phyloP scores from a whole-genome alignment of 2,329 filamentous ascomycete genomes.

The Cladorrhinum sp. region DNA sequence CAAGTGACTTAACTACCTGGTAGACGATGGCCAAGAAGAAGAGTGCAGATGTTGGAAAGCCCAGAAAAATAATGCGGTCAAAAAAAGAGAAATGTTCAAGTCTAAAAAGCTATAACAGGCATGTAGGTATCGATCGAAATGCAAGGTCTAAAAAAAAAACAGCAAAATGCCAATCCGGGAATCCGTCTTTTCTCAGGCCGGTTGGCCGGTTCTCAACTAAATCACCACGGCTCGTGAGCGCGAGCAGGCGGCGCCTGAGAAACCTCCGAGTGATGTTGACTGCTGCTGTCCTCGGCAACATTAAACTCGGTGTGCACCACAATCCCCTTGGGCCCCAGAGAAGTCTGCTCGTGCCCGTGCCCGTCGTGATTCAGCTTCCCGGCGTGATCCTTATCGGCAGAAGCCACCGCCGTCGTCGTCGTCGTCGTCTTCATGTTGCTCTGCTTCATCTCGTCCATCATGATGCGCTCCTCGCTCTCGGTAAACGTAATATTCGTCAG shows the following conservation, averaged over 20 bases:
- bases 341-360: not conserved
- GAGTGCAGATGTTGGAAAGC: too few species aligned
- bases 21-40: too few species aligned
- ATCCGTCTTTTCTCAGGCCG: too few species aligned
- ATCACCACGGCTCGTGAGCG: not conserved
- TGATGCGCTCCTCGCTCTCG: constrained; percentile 18
- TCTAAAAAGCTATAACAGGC: too few species aligned
- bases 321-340: constrained; percentile 3
- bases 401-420: not conserved
- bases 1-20: too few species aligned
- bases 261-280: not conserved
- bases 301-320: constrained; percentile 12
- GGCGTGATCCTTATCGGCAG: not conserved
- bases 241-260: not conserved
- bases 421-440: not conserved
- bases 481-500: constrained; percentile 16
- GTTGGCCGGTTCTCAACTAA: not conserved
- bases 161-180: not conserved
- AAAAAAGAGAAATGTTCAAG: too few species aligned
- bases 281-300: constrained; percentile 11
- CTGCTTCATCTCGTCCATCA: constrained; percentile 12
- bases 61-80: too few species aligned
- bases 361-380: not conserved
- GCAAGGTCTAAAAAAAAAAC: not conserved
- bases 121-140: too few species aligned